phyloP scores from a whole-genome alignment of 306 rosid species.

The Begonia peltatifolia region DNA sequence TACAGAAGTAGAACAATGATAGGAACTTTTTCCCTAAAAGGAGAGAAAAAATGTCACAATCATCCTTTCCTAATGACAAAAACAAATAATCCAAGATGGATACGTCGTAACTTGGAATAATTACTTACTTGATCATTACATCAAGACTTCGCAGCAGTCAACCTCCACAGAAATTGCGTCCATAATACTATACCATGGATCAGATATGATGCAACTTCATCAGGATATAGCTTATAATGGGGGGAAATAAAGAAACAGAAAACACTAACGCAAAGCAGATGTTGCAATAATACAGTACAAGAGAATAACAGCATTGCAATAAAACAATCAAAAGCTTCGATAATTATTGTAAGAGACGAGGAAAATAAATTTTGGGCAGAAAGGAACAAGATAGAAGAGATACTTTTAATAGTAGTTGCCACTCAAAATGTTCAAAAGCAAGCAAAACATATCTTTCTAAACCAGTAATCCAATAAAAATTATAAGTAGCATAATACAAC shows the following conservation, averaged over 20 bases:
- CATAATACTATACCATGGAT: constrained; percentile 55
- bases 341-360: too few species aligned
- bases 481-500: too few species aligned
- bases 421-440: too few species aligned
- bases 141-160: constrained; percentile 28
- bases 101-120: background rate
- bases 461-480: too few species aligned
- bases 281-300: too few species aligned
- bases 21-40: constrained; percentile 18
- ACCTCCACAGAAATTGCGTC: constrained; percentile 60
- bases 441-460: too few species aligned
- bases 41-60: constrained; percentile 2
- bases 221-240: constrained; percentile 20
- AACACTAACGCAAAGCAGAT: background rate
- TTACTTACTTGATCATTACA: constrained; percentile 38
- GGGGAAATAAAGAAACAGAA: background rate
- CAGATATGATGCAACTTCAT: constrained; percentile 65
- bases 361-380: too few species aligned
- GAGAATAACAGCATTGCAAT: too few species aligned
- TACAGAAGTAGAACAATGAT: constrained; percentile 18
- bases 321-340: too few species aligned
- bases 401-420: too few species aligned
- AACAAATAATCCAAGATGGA: too few species aligned
- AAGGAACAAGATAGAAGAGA: too few species aligned
- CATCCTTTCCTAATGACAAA: background rate